Evolutionary conservation across 805 yeast genomes (phyloP).

Genomic region (Wickerhamiella nectarea): DNA sequence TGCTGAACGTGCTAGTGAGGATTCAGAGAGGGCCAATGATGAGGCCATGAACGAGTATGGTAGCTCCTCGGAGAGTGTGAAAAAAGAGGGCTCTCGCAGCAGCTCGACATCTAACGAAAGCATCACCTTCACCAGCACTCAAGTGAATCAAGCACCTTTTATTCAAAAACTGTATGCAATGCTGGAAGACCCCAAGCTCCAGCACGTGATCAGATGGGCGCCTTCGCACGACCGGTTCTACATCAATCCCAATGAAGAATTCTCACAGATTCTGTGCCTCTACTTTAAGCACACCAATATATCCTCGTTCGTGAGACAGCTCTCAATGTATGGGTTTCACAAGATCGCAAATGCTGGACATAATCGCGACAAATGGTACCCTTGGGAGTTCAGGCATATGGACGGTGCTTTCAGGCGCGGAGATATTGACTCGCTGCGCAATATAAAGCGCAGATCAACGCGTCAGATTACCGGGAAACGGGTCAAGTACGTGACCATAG

Average conservation of each 20-base stretch:
- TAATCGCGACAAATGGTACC: conserved; percentile 13
- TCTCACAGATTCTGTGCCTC: conserved; percentile 53
- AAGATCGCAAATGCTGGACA: conserved; percentile 30
- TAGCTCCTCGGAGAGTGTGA: background rate
- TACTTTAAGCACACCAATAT: conserved; percentile 92
- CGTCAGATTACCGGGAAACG: conserved; percentile 21
- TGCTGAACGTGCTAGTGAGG: background rate
- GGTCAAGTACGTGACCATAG: conserved; percentile 9
- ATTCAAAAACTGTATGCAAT: conserved; percentile 80
- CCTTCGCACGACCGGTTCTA: conserved; percentile 55
- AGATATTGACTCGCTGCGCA: conserved; percentile 55
- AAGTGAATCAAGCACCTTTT: conserved; percentile 45
- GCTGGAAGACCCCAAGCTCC: conserved; percentile 63
- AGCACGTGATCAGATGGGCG: conserved; percentile 81
- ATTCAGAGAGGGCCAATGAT: background rate
- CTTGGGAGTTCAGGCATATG: conserved; percentile 85
- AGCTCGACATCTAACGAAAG: background rate
- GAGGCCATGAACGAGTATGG: background rate
- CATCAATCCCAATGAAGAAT: conserved; percentile 76
- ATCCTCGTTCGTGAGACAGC: conserved; percentile 82
- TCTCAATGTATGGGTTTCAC: conserved; percentile 95
- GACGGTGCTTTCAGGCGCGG: conserved; percentile 70
- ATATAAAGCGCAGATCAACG: conserved; percentile 67
- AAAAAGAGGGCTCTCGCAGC: background rate
- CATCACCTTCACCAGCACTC: conserved; percentile 4